Evolutionary conservation across 1,284 basidiomycete genomes (phyloP).

Genomic region (Sporisorium exsertum): DNA sequence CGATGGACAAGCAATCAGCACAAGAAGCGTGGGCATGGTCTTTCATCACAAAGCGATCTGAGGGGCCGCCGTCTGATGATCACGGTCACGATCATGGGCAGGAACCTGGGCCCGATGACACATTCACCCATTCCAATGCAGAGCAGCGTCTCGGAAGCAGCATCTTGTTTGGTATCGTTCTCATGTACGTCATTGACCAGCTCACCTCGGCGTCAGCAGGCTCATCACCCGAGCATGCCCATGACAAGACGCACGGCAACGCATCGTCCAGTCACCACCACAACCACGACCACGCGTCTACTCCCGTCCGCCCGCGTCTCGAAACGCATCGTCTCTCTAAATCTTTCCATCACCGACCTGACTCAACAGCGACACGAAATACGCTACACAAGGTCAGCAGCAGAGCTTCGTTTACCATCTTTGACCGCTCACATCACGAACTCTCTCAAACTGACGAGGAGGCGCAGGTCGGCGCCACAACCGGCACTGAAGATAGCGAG

Average conservation of each 20-base stretch:
- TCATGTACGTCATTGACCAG: slow-evolving; percentile 63
- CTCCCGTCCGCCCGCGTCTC: slow-evolving; percentile 28
- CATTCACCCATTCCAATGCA: slow-evolving; percentile 32
- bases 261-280: slow-evolving; percentile 7
- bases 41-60: slow-evolving; percentile 35
- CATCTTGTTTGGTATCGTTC: slow-evolving; percentile 62
- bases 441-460: slow-evolving; percentile 22
- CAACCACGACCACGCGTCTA: slow-evolving; percentile 11
- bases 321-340: slow-evolving; percentile 47
- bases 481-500: neutral
- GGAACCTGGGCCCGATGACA: slow-evolving; percentile 7
- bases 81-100: slow-evolving; percentile 22
- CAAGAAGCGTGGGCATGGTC: slow-evolving; percentile 39
- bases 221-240: slow-evolving; percentile 3
- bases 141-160: slow-evolving; percentile 56
- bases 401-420: slow-evolving; percentile 32
- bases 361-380: slow-evolving; percentile 6
- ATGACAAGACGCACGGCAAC: slow-evolving; percentile 17
- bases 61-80: slow-evolving; percentile 4
- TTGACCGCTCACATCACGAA: slow-evolving; percentile 25
- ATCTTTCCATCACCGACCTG: slow-evolving; percentile 36
- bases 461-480: slow-evolving; percentile 8
- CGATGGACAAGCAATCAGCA: neutral
- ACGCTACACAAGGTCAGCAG: slow-evolving; percentile 23
- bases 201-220: slow-evolving; percentile 22